Conservation (phyloP, 1,139 yeast genomes). For the Yamadazyma epiphylla region DNA sequence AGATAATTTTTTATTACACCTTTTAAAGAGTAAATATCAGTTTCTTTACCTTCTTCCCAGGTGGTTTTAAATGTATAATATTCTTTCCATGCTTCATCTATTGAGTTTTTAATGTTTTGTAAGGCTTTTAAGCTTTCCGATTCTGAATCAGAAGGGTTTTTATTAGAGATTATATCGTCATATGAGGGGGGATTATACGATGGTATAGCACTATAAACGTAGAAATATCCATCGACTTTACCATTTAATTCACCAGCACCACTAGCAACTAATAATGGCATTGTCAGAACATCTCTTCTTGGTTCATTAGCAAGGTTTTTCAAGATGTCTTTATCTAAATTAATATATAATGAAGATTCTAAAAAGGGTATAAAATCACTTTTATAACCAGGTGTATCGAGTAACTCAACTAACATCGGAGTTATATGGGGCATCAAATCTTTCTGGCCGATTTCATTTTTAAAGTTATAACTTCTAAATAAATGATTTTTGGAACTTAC, state of each 20-base stretch:
- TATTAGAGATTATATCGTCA: conserved; percentile 16
- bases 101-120: conserved; percentile 38
- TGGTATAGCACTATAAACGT: conserved; percentile 68
- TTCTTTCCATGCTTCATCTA: conserved; percentile 73
- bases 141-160: conserved; percentile 3
- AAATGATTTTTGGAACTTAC: conserved; percentile 18
- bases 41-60: conserved; percentile 63
- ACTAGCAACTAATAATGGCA: conserved; percentile 67
- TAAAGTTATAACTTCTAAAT: conserved; percentile 19
- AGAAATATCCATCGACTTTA: conserved; percentile 65
- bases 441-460: conserved; percentile 22
- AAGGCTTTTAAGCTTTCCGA: conserved; percentile 33
- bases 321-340: conserved; percentile 55
- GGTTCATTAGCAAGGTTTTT: conserved; percentile 66
- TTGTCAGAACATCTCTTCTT: conserved; percentile 57
- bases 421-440: conserved; percentile 39
- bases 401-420: conserved; percentile 61
- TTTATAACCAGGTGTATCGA: conserved; percentile 70
- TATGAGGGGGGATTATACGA: conserved; percentile 51
- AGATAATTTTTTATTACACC: conserved; percentile 56
- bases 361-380: conserved; percentile 70
- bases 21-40: conserved; percentile 59
- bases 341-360: conserved; percentile 63
- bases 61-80: conserved; percentile 48
- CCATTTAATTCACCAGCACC: conserved; percentile 78